Conservation (phyloP, 1,139 yeast genomes). For the Blastobotrys raffinosifermentans region DNA sequence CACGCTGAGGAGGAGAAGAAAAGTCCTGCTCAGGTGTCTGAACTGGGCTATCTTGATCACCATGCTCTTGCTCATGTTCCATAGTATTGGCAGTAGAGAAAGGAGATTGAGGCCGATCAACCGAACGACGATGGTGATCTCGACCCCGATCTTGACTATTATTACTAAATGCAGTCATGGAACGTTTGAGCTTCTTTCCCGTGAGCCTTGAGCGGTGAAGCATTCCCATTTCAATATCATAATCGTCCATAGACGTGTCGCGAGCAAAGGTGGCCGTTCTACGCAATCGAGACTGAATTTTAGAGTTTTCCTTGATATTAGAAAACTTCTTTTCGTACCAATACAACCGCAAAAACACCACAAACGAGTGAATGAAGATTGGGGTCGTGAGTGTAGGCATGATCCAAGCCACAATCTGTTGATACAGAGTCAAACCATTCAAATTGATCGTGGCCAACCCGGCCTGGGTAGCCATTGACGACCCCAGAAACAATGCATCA, state of each 20-base stretch:
- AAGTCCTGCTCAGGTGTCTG: no score
- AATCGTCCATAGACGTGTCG: conserved; percentile 9
- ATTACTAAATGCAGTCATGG: no score
- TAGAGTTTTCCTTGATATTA: conserved; percentile 68
- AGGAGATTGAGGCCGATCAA: neutral
- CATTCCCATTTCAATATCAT: neutral
- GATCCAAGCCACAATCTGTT: conserved; percentile 48
- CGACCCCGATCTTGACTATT: no score
- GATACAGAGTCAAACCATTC: conserved; percentile 59
- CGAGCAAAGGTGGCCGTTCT: conserved; percentile 68
- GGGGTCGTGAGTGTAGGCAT: conserved; percentile 72
- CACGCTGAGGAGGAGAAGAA: conserved; percentile 25
- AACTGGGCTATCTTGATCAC: neutral
- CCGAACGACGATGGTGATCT: no score
- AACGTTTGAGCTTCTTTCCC: no score
- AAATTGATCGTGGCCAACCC: conserved; percentile 78
- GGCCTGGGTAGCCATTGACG: conserved; percentile 83
- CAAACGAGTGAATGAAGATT: conserved; percentile 75
- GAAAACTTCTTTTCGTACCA: conserved; percentile 89
- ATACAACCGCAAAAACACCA: conserved; percentile 74
- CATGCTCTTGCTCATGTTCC: no score
- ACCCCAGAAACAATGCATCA: conserved; percentile 70
- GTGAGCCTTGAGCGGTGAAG: no score
- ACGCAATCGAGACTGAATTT: conserved; percentile 70
- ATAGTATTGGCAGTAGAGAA: neutral